Evolutionary conservation across 2,329 filamentous ascomycete species (phyloP).

Genomic region (Aphanocladium album): DNA sequence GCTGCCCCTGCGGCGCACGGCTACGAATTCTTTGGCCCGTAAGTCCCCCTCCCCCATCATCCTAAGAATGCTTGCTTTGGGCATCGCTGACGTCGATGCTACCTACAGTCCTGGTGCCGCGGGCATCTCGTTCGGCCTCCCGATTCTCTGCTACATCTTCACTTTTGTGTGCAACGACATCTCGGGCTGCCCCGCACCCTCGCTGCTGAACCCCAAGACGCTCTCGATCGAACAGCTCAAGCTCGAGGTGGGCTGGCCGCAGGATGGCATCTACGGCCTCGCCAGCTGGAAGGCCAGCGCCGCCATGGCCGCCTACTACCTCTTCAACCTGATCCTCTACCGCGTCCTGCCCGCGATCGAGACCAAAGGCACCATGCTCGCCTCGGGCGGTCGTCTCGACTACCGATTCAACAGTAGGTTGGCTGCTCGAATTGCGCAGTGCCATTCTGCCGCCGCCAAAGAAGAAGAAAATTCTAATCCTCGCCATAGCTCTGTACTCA

Average conservation of each 20-base stretch:
- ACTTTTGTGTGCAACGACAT: slow-evolving; percentile 89
- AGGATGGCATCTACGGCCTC: slow-evolving; percentile 63
- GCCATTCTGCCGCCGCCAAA: no score
- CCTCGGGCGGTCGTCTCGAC: slow-evolving; percentile 66
- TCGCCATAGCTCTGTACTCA: slow-evolving; percentile 62
- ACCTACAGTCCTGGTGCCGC: slow-evolving; percentile 73
- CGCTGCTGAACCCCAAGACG: slow-evolving; percentile 66
- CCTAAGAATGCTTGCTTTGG: slow-evolving; percentile 4
- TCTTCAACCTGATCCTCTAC: slow-evolving; percentile 69
- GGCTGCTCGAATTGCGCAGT: no score
- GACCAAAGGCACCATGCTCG: slow-evolving; percentile 64
- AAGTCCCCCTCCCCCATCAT: no score
- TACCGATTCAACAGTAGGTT: slow-evolving; percentile 75
- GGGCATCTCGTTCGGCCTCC: slow-evolving; percentile 74
- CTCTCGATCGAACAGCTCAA: slow-evolving; percentile 70
- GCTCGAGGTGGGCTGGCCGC: slow-evolving; percentile 75
- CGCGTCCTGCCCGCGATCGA: slow-evolving; percentile 70
- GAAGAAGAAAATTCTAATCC: slow-evolving; percentile 18
- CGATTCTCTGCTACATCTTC: slow-evolving; percentile 71
- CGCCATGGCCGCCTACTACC: slow-evolving; percentile 74
- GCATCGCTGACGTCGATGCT: slow-evolving; percentile 10
- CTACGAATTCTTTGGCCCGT: slow-evolving; percentile 52
- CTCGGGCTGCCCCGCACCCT: slow-evolving; percentile 83
- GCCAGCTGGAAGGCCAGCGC: slow-evolving; percentile 63
- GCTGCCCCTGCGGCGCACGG: slow-evolving; percentile 31